Percentiles rank a stretch among this genome's conserved stretches.
Evolutionary conservation across 2,329 filamentous ascomycete genomes (phyloP).

Genomic region (Aphanocladium album): DNA sequence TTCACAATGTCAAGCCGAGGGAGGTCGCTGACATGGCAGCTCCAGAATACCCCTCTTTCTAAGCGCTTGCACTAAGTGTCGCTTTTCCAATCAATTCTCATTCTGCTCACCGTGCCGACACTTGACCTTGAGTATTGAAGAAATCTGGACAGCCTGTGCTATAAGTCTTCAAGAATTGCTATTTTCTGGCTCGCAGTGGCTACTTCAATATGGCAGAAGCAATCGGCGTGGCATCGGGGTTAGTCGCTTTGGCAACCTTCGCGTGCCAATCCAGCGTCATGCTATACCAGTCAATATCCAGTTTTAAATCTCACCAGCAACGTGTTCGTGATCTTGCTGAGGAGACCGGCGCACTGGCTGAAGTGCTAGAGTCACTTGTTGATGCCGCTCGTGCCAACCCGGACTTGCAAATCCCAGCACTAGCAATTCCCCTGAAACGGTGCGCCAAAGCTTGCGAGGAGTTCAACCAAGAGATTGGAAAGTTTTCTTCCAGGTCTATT

Average conservation of each 20-base stretch:
- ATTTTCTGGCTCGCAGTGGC: not conserved
- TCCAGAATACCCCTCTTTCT: not conserved
- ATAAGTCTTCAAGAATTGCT: not conserved
- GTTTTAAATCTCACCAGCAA: slow-evolving; percentile 25
- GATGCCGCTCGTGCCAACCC: slow-evolving; percentile 16
- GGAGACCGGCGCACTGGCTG: slow-evolving; percentile 34
- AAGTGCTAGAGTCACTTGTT: slow-evolving; percentile 30
- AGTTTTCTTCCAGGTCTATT: slow-evolving; percentile 24
- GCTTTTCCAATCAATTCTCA: not conserved
- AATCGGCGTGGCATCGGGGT: slow-evolving; percentile 58
- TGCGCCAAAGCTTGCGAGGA: slow-evolving; percentile 38
- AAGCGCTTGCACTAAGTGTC: not conserved
- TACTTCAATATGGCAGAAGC: slow-evolving; percentile 42
- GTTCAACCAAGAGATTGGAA: slow-evolving; percentile 33
- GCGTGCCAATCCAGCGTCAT: slow-evolving; percentile 33
- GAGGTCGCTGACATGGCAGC: not conserved
- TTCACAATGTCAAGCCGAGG: not conserved
- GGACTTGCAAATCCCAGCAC: slow-evolving; percentile 17
- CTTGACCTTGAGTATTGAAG: not conserved
- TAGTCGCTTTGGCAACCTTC: slow-evolving; percentile 32
- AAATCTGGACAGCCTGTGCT: not conserved
- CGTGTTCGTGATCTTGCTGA: slow-evolving; percentile 35
- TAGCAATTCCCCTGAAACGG: slow-evolving; percentile 31
- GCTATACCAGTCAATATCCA: slow-evolving; percentile 33
- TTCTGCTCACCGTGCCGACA: not conserved